Evolutionary conservation across 2,329 filamentous ascomycete species (phyloP), one percentile per base, ranked within the genome.

Genomic region (Sporothrix brasiliensis): DNA sequence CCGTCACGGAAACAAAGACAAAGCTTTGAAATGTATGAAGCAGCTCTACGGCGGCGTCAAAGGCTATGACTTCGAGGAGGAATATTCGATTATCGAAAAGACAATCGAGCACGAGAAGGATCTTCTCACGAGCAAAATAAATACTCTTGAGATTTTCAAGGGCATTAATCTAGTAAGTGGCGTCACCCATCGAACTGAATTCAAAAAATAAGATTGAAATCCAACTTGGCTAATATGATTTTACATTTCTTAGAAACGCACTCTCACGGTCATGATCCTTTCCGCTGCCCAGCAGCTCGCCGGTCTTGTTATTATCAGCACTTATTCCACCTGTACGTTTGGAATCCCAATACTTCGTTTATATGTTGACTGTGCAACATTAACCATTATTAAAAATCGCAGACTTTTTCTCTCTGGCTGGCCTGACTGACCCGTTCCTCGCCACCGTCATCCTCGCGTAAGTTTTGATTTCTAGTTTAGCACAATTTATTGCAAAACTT

Each of bases 31-130:
- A n/a, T 49, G 30, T 9, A 70, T 72, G 66, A 41, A 21, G 30
- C 53, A 60, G 58, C 58, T 72, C 1, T 72, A 72, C 49, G 68
- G 71, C 5, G 58, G 44, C 13, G 52, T 72, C 56, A 5, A 66
- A 6, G 68, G 49, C n/a, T 71, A 71, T 13, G 66, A 71, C 39
- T 71, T 47, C 21, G 69, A 71, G 19, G 61, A 63, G 4, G 70
- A 70, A 53, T 70, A 72, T 47, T 54, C 68, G 19, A 70, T 72
- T 30, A 72, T 72, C 24, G 68, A 4, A 14, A 39, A 54, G 21
- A 72, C 70, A 27, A 72, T 72, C n/a, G 68, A 30, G 34, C 67
- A 68, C 49, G 70, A 72, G 24, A 54, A 50, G 9, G 68, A 54
- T n/a, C 47, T 68, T 4, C 30, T 24, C 34, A 72, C 53, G 21